Evolutionary conservation across 352 stramenopile genomes (phyloP).

Genomic region (Globisporangium spinosum): DNA sequence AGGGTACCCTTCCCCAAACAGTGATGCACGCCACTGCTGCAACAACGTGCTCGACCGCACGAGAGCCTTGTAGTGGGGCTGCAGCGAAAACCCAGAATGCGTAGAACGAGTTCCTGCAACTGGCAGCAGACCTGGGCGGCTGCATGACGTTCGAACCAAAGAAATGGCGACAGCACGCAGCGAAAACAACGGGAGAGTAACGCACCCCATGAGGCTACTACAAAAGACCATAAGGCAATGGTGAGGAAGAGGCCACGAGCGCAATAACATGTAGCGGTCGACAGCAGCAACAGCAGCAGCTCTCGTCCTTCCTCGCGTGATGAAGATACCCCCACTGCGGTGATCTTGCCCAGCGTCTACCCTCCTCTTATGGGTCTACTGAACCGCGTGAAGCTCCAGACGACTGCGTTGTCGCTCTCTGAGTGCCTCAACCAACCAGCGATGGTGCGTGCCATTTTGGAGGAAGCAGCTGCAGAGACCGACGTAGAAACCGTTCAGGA

Average conservation of each 20-base stretch:
- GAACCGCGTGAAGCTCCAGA: neutral
- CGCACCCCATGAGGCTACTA: neutral
- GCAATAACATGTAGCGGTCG: neutral
- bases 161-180: conserved; percentile 30
- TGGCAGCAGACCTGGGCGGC: conserved; percentile 39
- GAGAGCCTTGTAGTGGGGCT: neutral
- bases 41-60: neutral
- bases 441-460: conserved; percentile 32
- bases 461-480: conserved; percentile 11
- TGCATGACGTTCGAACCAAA: conserved; percentile 61
- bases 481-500: neutral
- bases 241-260: neutral
- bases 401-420: conserved; percentile 22
- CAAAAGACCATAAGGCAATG: neutral
- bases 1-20: neutral
- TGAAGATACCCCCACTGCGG: conserved; percentile 21
- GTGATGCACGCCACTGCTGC: neutral
- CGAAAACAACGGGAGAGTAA: neutral
- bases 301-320: conserved; percentile 25
- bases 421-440: conserved; percentile 46
- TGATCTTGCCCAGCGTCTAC: conserved; percentile 3
- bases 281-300: neutral
- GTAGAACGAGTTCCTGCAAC: conserved; percentile 40
- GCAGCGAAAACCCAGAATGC: neutral
- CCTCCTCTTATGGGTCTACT: neutral